Percentiles rank a stretch among this genome's conserved stretches.
Evolutionary conservation across 163 green algal genomes (phyloP).

Genomic region (Volvox carteri): DNA sequence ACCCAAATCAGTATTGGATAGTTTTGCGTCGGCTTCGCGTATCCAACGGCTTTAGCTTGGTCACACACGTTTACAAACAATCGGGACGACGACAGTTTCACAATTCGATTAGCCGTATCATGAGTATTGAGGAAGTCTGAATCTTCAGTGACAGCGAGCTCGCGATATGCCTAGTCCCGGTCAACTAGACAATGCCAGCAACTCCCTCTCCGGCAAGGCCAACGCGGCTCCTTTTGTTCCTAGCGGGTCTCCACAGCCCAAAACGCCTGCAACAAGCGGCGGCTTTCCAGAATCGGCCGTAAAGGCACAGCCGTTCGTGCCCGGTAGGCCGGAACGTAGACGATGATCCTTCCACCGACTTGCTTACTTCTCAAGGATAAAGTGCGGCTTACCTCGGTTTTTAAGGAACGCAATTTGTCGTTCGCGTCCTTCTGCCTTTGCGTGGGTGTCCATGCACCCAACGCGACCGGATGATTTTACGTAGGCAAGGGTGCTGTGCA

Average conservation of each 20-base stretch:
- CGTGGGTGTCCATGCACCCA: not conserved
- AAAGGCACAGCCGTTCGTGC: constrained; percentile 43
- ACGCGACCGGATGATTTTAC: not conserved
- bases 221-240: constrained; percentile 38
- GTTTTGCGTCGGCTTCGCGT: too few species aligned
- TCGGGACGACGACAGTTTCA: too few species aligned
- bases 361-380: too few species aligned
- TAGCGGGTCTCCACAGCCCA: not conserved
- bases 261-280: not conserved
- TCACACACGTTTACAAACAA: too few species aligned
- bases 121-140: constrained; percentile 1
- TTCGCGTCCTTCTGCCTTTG: not conserved
- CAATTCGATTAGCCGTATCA: not conserved
- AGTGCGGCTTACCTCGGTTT: too few species aligned
- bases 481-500: not conserved
- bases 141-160: not conserved
- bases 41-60: too few species aligned
- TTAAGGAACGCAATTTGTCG: too few species aligned
- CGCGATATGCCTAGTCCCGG: constrained; percentile 8
- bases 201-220: constrained; percentile 19
- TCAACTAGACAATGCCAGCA: constrained; percentile 24
- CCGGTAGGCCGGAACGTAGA: not conserved
- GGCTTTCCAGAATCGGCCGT: constrained; percentile 30
- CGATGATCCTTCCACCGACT: too few species aligned
- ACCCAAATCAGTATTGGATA: too few species aligned